Base-by-base conservation (phyloP, 305 asterid species). In the Rubia tinctorum region DNA sequence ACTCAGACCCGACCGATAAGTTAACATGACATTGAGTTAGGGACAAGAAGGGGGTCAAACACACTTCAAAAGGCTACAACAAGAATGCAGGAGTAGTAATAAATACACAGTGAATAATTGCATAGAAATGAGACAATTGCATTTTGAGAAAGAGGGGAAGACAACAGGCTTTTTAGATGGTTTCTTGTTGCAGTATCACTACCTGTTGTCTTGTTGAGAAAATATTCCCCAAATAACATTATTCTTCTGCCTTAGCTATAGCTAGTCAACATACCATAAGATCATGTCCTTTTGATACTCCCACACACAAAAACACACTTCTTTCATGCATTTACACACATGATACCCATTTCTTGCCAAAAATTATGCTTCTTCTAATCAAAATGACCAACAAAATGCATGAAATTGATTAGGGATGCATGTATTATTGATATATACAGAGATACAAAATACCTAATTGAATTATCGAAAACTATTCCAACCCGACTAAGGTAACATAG, bases 211-310 rank as follows among this genome's bases (percentile, higher is more conserved):
- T 44, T 37, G 69, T 58, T 58, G 66, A 65, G 18, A 42, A 61
- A 74, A 64, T 80, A 69, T 75, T 63, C 74, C 80, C 72, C 23
- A 64, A 53, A 53, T 53, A 22, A 53, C 60, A 53, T 53, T 53
- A 53, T 53, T 53, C 60, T 53, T 53, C 60, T 53, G 7, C n/a
- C 60, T 53, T 53, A 53, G 60, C 23, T 53, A 49, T 34, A 53
- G 23, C 23, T 14, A 63, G 75, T 62, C 69, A 69, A 59, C 30
- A 64, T 65, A 8, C 60, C n/a, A 53, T 53, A 1, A 17, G 60
- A 53, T 53, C 60, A 71, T 45, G 78, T 78, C 76, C 80, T 71
- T 69, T 56, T 71, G 68, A 71, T 79, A 77, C 83, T 71, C 69
- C 44, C 43, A 13, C 68, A 63, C 14, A 25, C 68, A 59, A 23